Conservation (phyloP, 1,284 basidiomycete species). For the Sporisorium iseilematis-ciliati region DNA sequence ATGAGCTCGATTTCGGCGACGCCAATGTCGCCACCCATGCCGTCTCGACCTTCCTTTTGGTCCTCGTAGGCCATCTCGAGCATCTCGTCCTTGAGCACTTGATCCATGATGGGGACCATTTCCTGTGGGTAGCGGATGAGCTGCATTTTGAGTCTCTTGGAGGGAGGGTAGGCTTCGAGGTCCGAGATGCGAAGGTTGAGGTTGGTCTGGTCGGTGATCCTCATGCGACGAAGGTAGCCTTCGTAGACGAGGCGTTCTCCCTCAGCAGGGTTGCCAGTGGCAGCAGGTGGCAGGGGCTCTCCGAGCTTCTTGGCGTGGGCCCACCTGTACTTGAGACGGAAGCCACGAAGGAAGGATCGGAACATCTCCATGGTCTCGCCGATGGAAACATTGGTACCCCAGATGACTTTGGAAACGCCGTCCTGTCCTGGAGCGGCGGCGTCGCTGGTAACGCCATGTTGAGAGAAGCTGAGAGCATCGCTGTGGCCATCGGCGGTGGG, state of each 20-base stretch:
- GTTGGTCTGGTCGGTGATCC: conserved; percentile 85
- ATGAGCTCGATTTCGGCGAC: conserved; percentile 69
- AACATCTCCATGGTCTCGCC: conserved; percentile 91
- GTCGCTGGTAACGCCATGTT: conserved; percentile 51
- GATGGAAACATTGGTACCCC: conserved; percentile 95
- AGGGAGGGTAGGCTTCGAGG: conserved; percentile 86
- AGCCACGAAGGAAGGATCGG: conserved; percentile 87
- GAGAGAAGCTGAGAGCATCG: conserved; percentile 73
- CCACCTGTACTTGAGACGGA: conserved; percentile 92
- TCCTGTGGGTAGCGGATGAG: conserved; percentile 94
- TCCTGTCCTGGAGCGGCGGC: conserved; percentile 67
- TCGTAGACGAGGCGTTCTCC: conserved; percentile 77
- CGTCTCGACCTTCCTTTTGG: conserved; percentile 76
- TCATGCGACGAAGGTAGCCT: conserved; percentile 84
- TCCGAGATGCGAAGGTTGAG: conserved; percentile 92
- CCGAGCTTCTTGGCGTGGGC: conserved; percentile 79
- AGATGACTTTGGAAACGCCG: conserved; percentile 84
- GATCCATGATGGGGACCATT: conserved; percentile 95
- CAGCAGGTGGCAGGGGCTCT: conserved; percentile 67
- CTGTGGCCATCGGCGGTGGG: conserved; percentile 74
- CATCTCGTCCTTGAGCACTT: conserved; percentile 83
- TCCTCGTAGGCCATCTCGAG: conserved; percentile 75
- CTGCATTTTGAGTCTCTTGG: conserved; percentile 77
- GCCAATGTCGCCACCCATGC: conserved; percentile 78
- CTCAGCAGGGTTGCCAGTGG: conserved; percentile 47